Evolutionary conservation across 257 asterid genomes (phyloP), one percentile per base, ranked within the genome.

Genomic region (Ehretia macrophylla): DNA sequence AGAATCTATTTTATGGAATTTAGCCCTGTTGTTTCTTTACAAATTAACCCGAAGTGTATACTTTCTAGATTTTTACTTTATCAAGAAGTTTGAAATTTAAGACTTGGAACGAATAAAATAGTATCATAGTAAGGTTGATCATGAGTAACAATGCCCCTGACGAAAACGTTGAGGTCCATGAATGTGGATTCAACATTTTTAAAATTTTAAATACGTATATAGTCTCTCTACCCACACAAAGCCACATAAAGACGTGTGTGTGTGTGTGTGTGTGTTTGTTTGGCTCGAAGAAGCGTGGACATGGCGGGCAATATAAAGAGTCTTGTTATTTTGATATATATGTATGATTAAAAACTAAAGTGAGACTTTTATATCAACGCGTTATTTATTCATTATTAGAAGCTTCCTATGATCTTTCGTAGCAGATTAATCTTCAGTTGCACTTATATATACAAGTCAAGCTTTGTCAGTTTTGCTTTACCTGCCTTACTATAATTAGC

Each of bases 381-480:
- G 68, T 68, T 57, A 38, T 73, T 77, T 65, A 54, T 55, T 59
- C 59, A 58, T 46, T 11, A 23, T n/a, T 38, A 68, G 95, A 84
- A 83, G 75, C 74, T 90, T 86, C 89, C 70, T 48, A 17, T 69
- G 84, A 48, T 70, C 75, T 76, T 89, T 81, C 95, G 65, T 57
- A 11, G 52, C 20, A 6, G 56, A 42, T 51, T 68, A 22, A 23
- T 17, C 8, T 23, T 3, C 12, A 0, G 39, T 10, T 14, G 54
- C 67, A 45, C 77, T 47, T 76, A 82, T 52, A 62, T 60, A 23
- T 32, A 22, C 40, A 10, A 42, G 14, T 49, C 66, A 22, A 66
- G 68, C 70, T 65, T 70, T n/a, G 58, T 50, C 73, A 51, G 78
- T 75, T 85, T 49, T 17, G 38, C 56, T 72, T 64, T 61, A 72